Conservation (phyloP, 2,329 filamentous ascomycete genomes). For the Pezizomycotina sp. region DNA sequence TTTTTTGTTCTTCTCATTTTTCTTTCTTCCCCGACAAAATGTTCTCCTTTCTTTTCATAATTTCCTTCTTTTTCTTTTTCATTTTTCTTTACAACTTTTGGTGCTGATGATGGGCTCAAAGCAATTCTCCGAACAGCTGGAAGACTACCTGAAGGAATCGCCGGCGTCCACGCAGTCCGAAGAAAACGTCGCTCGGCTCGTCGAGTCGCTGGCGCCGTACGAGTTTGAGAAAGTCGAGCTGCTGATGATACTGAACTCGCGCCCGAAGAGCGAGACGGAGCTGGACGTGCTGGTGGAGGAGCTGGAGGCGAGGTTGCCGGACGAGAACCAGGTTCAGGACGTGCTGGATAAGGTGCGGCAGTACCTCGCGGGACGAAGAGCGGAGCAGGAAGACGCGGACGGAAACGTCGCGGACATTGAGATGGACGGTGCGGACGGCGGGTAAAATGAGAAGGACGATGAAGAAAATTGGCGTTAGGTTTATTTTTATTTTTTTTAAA, state of each 20-base stretch:
- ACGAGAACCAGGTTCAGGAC: slow-evolving; percentile 42
- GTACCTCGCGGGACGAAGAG: no score
- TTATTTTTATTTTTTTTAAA: no score
- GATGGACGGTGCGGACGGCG: no score
- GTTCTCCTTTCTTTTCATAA: neutral
- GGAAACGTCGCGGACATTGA: no score
- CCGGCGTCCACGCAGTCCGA: slow-evolving; percentile 40
- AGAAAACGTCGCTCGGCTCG: slow-evolving; percentile 38
- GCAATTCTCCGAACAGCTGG: slow-evolving; percentile 33
- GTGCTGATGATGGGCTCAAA: slow-evolving; percentile 4
- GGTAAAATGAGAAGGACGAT: no score
- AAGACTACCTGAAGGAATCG: slow-evolving; percentile 42
- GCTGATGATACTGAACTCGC: slow-evolving; percentile 50
- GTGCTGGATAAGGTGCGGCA: slow-evolving; percentile 42
- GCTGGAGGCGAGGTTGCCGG: slow-evolving; percentile 43
- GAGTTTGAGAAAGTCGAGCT: slow-evolving; percentile 51
- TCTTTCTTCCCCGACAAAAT: neutral
- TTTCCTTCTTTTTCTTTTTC: neutral
- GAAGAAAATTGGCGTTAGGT: no score
- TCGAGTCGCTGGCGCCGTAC: slow-evolving; percentile 40
- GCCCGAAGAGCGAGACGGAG: slow-evolving; percentile 40
- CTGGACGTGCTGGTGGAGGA: slow-evolving; percentile 51
- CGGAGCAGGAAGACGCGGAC: no score
- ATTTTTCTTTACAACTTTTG: neutral
- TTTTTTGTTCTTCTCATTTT: neutral